Base-by-base conservation (phyloP, 352 stramenopile genomes). In the Globisporangium heterothallicum region DNA sequence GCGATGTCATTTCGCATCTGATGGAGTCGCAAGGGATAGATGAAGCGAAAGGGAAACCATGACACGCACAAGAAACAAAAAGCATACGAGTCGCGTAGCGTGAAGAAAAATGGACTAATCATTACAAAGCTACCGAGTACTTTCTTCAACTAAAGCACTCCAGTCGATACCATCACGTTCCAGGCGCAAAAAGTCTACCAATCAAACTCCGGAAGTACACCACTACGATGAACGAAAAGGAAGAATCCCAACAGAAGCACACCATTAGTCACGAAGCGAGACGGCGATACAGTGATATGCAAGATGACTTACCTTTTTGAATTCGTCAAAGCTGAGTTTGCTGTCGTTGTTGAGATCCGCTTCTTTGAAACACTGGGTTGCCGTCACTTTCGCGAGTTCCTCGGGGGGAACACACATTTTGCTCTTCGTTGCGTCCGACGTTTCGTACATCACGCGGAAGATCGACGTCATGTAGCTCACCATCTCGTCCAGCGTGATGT, bases 401-500 rank as follows among this genome's bases (percentile, higher is more conserved):
- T 91, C 74, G 13, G 86, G 76, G 45, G 62, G 73, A 22, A 91
- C 74, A 18, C 78, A 70, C 66, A 91, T 88, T 44, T 86, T 86
- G n/a, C 42, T 63, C 44, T 86, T 91, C 10, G 81, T 73, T 34
- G 55, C 73, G 53, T 89, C 78, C 19, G 83, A 90, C 19, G 83
- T 94, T 59, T 92, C 82, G 54, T 91, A 92, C 84, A 95, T 94
- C 47, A 94, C 84, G 51, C 85, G 85, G 48, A 95, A 94, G 47
- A 95, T 88, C 26, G 84, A 92, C 27, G 76, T 92, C 78, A 94
- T 84, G 66, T 94, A 94, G 56, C 66, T 88, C 29, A 85, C 68
- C 80, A 95, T 93, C 58, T 95, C 86, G 42, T 92, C 80, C 53
- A 87, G 61, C 27, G 79, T 88, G 42, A 94, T 94, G 63, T 74